These are phyloP conservation scores for Zarea fungicola DNA, from an alignment of 2,329 filamentous ascomycete genomes.

Conservation along the genomic window DNA sequence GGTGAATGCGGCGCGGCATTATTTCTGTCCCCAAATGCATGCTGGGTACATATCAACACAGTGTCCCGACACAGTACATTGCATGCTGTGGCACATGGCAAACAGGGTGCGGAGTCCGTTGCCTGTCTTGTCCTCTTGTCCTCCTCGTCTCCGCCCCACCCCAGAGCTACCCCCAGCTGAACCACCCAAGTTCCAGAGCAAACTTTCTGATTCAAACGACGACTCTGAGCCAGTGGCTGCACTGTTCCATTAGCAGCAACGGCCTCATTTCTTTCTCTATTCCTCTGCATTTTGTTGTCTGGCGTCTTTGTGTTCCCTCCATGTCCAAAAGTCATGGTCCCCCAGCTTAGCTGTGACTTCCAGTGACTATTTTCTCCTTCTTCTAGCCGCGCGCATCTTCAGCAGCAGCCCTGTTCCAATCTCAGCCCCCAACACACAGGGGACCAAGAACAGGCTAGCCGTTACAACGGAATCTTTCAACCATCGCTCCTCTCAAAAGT, in stretches of 20 bases:
- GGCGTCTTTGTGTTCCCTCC: background rate
- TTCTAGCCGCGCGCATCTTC: constrained; percentile 5
- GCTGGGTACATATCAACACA: background rate
- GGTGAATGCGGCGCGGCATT: too few species aligned
- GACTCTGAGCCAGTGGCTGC: constrained; percentile 4
- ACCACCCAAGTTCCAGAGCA: constrained; percentile 8
- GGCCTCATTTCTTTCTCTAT: background rate
- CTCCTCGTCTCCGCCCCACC: constrained; percentile 1
- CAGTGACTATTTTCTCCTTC: background rate
- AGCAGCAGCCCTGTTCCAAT: constrained; percentile 4
- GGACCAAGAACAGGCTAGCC: background rate
- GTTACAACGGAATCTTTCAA: too few species aligned
- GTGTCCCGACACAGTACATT: background rate
- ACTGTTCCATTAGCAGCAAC: background rate
- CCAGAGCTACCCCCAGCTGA: constrained; percentile 2
- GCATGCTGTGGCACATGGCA: background rate
- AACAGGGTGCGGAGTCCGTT: constrained; percentile 12
- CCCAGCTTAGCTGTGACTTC: too few species aligned
- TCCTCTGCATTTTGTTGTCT: background rate
- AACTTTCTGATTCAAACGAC: constrained; percentile 3
- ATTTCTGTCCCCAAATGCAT: background rate
- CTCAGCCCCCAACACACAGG: constrained; percentile 9
- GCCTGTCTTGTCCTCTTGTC: too few species aligned
- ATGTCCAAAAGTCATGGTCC: too few species aligned
- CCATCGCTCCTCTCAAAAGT: too few species aligned